These are phyloP conservation scores for Lignosus rhinocerotis DNA, from an alignment of 1,284 basidiomycete species.

Conservation along the genomic window DNA sequence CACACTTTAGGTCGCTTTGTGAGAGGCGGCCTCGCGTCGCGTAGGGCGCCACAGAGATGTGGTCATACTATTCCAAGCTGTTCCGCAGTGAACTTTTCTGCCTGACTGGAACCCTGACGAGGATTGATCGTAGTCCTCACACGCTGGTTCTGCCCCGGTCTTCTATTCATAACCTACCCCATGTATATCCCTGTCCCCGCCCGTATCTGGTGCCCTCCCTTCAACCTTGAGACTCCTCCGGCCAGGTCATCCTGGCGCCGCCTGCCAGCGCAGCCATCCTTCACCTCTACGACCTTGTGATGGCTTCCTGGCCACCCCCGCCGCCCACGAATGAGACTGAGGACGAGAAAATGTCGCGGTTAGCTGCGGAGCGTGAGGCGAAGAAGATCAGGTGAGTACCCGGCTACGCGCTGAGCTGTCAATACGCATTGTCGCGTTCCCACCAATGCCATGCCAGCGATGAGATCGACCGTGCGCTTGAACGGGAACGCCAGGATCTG, in stretches of 20 bases:
- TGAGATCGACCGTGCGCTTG: slow-evolving; percentile 52
- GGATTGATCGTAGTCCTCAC: background rate
- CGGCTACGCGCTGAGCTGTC: background rate
- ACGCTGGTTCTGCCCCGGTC: background rate
- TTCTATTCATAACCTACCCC: background rate
- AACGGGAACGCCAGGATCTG: slow-evolving; percentile 42
- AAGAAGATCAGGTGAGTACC: slow-evolving; percentile 23
- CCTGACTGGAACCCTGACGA: background rate
- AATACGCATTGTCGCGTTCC: background rate
- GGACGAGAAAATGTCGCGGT: slow-evolving; percentile 29
- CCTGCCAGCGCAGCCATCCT: background rate
- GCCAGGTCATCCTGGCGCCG: background rate
- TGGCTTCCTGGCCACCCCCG: slow-evolving; percentile 21
- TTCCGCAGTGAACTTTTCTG: background rate
- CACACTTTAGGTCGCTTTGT: slow-evolving; percentile 13
- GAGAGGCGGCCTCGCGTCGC: slow-evolving; percentile 9
- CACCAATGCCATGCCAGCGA: slow-evolving; percentile 47
- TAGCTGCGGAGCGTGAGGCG: slow-evolving; percentile 48
- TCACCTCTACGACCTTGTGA: background rate
- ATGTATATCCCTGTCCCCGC: background rate
- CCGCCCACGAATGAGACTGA: slow-evolving; percentile 20
- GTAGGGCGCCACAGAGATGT: slow-evolving; percentile 16
- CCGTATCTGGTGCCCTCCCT: background rate
- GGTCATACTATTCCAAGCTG: background rate
- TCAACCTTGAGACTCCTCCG: background rate